Base-by-base conservation (phyloP, 768 basidiomycete genomes). In the Boletus vermiculosoides region DNA sequence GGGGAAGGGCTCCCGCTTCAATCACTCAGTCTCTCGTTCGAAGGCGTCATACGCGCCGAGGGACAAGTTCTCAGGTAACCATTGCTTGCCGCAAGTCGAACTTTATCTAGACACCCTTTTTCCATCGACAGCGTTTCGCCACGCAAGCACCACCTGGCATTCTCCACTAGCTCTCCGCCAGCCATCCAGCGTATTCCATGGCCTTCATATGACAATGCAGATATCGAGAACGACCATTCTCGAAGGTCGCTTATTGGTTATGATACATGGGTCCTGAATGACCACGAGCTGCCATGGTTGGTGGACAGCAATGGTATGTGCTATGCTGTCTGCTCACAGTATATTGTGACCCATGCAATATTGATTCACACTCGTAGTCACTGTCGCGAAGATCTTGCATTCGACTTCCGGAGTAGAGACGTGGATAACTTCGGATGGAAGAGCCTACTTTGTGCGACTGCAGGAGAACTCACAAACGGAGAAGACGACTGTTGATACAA, bases 351-450 rank as follows among this genome's bases (percentile, higher is more conserved):
- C 30, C 4, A 48, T 53, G 13, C 18, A 30, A 39, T 15, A 18
- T 34, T 45, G 47, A 54, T 49, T 40, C 39, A 18, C 47, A 13
- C 49, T 28, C 41, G 16, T 60, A 92, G 91, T 90, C 10, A 77
- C 78, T n/a, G 79, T 92, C n/a, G 70, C 71, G 11, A 77, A 84
- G 52, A 85, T 94, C n/a, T 66, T 79, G 25, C 75, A 84, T 63
- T 83, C 83, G 40, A 66, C 74, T 4, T 81, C 83, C 23, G 83
- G 83, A 23, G 81, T 84, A 13, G 92, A 93, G 71, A 84, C 84
- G 0, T 94, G 92, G 92, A 81, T 91, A 46, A 90, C 91, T 2
- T 90, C 89, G 7, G 92, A 94, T 59, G 92, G 92, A 39, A 75
- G 90, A 64, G 89, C 81, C 11, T 94, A 94, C 66, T 82, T 92